Base-by-base conservation (phyloP, 495 filamentous ascomycete genomes). In the Penicillium argentinense region DNA sequence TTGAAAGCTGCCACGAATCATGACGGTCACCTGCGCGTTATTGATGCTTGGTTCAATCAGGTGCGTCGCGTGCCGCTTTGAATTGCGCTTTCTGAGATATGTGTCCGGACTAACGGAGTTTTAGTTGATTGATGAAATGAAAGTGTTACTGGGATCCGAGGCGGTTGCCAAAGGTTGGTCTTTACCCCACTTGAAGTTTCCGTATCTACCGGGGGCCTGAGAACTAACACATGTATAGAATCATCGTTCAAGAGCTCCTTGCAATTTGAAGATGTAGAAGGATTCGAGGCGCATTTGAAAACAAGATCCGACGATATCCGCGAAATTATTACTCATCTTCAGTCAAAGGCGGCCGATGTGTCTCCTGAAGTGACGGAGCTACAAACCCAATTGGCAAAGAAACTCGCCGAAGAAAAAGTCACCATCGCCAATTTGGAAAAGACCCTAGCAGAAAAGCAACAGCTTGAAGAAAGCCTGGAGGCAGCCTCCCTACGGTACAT, bases 31-130 rank as follows among this genome's bases (percentile, higher is more conserved):
- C 74, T 97, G 27, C 85, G 91, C 54, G 76, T 88, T 39, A 82
- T 96, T 51, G 89, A 98, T 68, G 77, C 82, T 38, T 98, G 93
- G 92, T 91, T 92, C 69, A 77, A 81, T 49, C 90, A 97, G 80
- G 91, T 96, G 75, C 62, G 78, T 36, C n/a, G 1, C 9, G 11
- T 11, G 17, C 16, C 30, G 14, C 6, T 30, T 29, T 39, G n/a
- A n/a, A n/a, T 29, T 26, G 22, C 13, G 23, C 14, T 14, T 11
- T 9, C 32, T 28, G 9, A 23, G 3, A 26, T 7, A 22, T 12
- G 3, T 39, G 1, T 9, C 4, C 16, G 18, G 16, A 45, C 12
- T 9, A 2, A 53, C 61, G 60, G 49, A 59, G 45, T 44, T 40
- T 40, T 49, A 96, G 89, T 70, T 96, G 30, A 68, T 96, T 25